phyloP scores from a whole-genome alignment of 306 rosid genomes.

The Castanea sativa region DNA sequence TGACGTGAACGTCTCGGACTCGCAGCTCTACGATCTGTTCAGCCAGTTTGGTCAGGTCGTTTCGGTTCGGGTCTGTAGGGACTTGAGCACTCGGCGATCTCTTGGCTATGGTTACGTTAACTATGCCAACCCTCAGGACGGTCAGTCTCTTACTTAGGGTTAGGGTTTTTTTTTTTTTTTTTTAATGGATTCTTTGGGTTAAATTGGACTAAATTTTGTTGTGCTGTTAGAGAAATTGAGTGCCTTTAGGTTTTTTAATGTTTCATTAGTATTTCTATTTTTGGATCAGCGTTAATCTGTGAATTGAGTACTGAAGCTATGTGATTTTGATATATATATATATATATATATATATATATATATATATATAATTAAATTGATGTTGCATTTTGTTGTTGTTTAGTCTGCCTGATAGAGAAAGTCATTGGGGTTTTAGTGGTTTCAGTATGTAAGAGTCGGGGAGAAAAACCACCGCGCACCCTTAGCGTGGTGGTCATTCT shows the following conservation, averaged over 20 bases:
- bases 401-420: too few species aligned
- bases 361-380: not conserved
- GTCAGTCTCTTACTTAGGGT: constrained; percentile 25
- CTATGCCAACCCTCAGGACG: constrained; percentile 58
- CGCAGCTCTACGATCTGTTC: constrained; percentile 65
- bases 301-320: not conserved
- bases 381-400: not conserved
- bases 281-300: not conserved
- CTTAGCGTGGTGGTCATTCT: too few species aligned
- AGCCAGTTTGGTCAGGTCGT: constrained; percentile 57
- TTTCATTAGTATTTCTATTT: not conserved
- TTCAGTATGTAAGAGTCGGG: too few species aligned
- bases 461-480: too few species aligned
- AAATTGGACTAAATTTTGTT: not conserved
- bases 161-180: too few species aligned
- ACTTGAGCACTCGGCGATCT: constrained; percentile 55
- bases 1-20: constrained; percentile 52
- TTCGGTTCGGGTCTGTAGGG: constrained; percentile 78
- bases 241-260: not conserved
- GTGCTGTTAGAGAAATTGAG: not conserved
- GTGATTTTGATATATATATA: not conserved
- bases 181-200: too few species aligned
- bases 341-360: too few species aligned
- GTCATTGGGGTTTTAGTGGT: too few species aligned
- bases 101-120: constrained; percentile 81